Base-by-base conservation (phyloP, 345 rosid genomes). In the Aquilaria yunnanensis region DNA sequence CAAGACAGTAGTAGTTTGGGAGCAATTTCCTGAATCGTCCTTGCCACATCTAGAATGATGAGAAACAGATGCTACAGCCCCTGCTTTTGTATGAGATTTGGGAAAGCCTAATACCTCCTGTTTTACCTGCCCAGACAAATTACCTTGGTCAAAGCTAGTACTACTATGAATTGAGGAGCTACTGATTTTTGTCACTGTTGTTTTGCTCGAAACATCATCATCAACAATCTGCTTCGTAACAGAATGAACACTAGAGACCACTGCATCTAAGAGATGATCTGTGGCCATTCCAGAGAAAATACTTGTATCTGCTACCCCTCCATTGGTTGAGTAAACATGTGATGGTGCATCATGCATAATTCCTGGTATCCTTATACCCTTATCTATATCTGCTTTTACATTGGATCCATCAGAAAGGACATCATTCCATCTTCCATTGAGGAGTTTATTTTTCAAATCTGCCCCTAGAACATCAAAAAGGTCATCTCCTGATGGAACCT, bases 181-280 rank as follows among this genome's bases (percentile, higher is more conserved):
- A 70, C 86, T 84, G 64, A 76, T 70, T 72, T 83, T 90, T 31
- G 92, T 84, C 78, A 83, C 61, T 8, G 90, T 82, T 52, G 90
- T 90, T 70, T 77, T 74, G 69, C 91, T 83, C 3, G 99, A 94
- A 45, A 77, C 68, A 56, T 72, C 71, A 33, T 90, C 99, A 53
- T 89, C 90, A 3, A 87, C 81, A 60, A 77, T 77, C 85, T 90
- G 96, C 77, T 87, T 90, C 5, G 83, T 47, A 30, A 71, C 64
- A 51, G 84, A 74, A 33, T 68, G 65, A 31, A 83, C 86, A 67
- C 81, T 77, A 2, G 96, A 82, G 56, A 94, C 96, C 51, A 94
- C 96, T 6, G 99, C 99, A 72, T 94, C 99, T 77, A 94, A 71
- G 65, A 94, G 90, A 81, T 94, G 74, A 69, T 85, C 99, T 23